Conservation (phyloP, 345 rosid genomes). For the Eucalyptus pauciflora region DNA sequence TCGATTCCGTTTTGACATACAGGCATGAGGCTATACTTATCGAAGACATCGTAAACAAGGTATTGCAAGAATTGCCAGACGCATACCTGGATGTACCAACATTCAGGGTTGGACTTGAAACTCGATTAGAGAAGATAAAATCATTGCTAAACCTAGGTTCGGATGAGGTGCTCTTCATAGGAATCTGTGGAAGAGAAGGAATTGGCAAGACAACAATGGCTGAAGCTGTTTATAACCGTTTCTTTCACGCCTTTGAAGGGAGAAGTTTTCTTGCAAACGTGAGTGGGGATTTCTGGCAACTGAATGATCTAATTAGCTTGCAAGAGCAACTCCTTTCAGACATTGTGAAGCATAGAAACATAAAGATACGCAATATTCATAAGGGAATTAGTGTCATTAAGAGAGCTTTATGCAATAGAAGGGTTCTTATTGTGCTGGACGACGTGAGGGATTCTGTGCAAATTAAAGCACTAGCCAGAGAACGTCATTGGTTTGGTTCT, state of each 20-base stretch:
- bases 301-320: neutral
- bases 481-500: neutral
- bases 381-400: neutral
- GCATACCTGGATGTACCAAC: neutral
- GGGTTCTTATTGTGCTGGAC: neutral
- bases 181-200: neutral
- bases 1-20: neutral
- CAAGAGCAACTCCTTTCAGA: neutral
- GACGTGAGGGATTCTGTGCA: neutral
- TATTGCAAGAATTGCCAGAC: neutral
- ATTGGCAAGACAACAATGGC: neutral
- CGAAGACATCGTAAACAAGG: neutral
- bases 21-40: neutral
- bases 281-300: neutral
- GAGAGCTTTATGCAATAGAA: neutral
- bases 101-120: neutral
- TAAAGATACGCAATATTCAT: neutral
- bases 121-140: neutral
- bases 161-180: neutral
- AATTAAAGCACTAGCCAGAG: neutral
- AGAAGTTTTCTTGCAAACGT: neutral
- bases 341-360: neutral
- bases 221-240: neutral
- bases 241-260: neutral
- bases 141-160: neutral